Base-by-base conservation (phyloP, 306 rosid species). In the Elaeagnus macrophylla region DNA sequence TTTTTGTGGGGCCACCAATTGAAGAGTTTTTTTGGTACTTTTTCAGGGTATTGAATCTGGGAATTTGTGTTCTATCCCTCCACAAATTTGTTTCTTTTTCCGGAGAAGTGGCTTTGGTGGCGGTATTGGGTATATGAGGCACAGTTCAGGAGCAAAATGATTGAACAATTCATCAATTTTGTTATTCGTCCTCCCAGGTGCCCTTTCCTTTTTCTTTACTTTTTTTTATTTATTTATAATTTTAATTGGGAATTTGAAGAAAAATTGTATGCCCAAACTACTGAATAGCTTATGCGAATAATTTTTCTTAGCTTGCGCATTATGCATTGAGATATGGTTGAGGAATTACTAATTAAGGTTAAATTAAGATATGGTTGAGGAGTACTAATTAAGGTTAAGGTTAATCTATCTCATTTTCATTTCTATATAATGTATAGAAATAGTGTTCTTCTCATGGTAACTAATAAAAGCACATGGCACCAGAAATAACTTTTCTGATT, bases 111-210 rank as follows among this genome's bases (percentile, higher is more conserved):
- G 52, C 38, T 13, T 67, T 20, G 32, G 32, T 20, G 32, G 32
- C 32, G 32, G 32, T 20, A 20, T 20, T 20, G 32, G 2, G 2
- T 20, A 0, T 20, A 65, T 74, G 78, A 74, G 75, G 87, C 65
- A 74, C 81, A 67, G 71, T 81, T 60, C 54, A 17, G 56, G 69
- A 69, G 71, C 72, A 70, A 78, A 62, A 87, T 91, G 99, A 87
- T 91, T 44, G 94, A 91, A 16, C 99, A 91, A 69, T 91, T 91
- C 75, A 79, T 91, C 73, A 87, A 84, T 71, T 91, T 84, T 51
- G 79, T 91, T 32, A 84, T 91, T 87, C 96, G 99, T 48, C 99
- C 99, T 60, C 99, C 99, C 59, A 91, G 99, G 99, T 91, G 72
- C 54, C 59, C 52, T 2, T 20, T 20, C 3, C 32, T 6, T 45